These are phyloP conservation scores for Flagelloscypha sp. DNA, from an alignment of 768 basidiomycete species.

Conservation along the genomic window DNA sequence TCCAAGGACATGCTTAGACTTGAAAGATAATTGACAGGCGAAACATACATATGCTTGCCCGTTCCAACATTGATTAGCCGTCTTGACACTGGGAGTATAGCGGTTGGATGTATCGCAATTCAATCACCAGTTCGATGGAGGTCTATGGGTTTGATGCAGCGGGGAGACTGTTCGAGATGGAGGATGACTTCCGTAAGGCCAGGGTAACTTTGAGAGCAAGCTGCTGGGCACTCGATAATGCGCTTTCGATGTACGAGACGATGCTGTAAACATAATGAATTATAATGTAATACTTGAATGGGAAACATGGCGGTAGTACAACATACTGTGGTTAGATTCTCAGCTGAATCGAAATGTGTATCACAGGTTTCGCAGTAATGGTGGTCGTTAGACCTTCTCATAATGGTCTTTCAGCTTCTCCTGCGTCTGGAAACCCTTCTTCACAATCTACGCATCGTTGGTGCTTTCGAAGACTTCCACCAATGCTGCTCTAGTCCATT, in stretches of 20 bases:
- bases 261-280: constrained; percentile 46
- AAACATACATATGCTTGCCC: constrained; percentile 20
- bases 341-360: constrained; percentile 32
- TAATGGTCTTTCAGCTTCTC: too few species aligned
- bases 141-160: constrained; percentile 32
- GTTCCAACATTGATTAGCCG: constrained; percentile 30
- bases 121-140: constrained; percentile 31
- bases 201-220: constrained; percentile 42
- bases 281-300: constrained; percentile 2
- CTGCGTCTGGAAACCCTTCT: background rate
- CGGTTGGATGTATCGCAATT: constrained; percentile 9
- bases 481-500: constrained; percentile 39
- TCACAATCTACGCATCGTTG: background rate
- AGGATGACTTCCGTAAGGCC: constrained; percentile 46
- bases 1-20: constrained; percentile 31
- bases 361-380: constrained; percentile 39
- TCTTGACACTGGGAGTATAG: constrained; percentile 23
- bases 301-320: background rate
- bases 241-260: constrained; percentile 32
- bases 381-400: too few species aligned
- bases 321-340: constrained; percentile 24
- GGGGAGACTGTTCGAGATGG: constrained; percentile 57
- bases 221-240: constrained; percentile 27
- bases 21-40: constrained; percentile 11
- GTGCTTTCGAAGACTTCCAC: constrained; percentile 28